Evolutionary conservation across 2,329 filamentous ascomycete species (phyloP), one percentile per base, ranked within the genome.

Genomic region (Fusarium redolens): DNA sequence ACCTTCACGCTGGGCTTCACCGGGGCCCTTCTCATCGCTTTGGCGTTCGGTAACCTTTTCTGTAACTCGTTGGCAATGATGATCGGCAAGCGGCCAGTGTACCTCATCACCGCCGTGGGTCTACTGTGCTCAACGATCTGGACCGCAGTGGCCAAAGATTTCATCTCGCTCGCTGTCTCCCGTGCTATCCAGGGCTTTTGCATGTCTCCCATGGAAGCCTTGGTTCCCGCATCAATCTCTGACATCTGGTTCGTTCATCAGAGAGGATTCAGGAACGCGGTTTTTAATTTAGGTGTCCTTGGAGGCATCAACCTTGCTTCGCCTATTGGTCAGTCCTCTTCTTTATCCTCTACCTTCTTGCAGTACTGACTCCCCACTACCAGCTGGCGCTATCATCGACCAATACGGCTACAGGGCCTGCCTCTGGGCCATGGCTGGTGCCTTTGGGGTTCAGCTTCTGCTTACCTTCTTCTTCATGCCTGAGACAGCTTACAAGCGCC

Each of bases 381-480:
- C 0, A 62, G 59, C 59, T 2, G 59, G 59, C 14, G 14, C 52
- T 0, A 59, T 62, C 3, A 62, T 62, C 7, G 30, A 40, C 18
- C 8, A n/a, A 4, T 47, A 60, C 11, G 59, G 54, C 4, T 62
- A 62, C 1, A 47, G 3, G 1, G 33, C 52, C 2, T 62, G 40
- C 0, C 59, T 62, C 13, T 60, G 59, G 52, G 54, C n/a, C 3
- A 62, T 62, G 59, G 40, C 28, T 10, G 59, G 52, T 22, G 54
- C 54, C 0, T 62, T 62, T 11, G 52, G n/a, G 0, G 3, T 62
- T 11, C 41, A 62, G 11, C 59, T 62, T 2, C 5, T 62, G 0
- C 40, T 62, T 0, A 62, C 59, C 6, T 40, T 62, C 6, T 62
- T 60, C 33, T 62, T 62, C n/a, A 62, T 62, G 59, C 59, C 59